These are phyloP conservation scores for Triticum dicoccoides DNA, from an alignment of 176 grass and related monocot genomes.

Conservation along the genomic window DNA sequence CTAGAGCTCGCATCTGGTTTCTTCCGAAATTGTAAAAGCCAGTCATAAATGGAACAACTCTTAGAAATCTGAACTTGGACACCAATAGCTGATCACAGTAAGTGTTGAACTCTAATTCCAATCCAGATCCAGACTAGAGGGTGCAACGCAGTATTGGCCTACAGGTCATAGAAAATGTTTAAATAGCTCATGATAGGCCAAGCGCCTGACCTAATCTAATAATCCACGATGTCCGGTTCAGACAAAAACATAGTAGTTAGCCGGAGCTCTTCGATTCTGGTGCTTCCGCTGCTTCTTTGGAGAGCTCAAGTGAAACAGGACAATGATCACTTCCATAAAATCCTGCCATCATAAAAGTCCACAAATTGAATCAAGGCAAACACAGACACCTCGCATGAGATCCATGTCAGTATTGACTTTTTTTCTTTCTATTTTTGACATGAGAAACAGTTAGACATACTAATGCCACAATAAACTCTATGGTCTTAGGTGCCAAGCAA, in stretches of 20 bases:
- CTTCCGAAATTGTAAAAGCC: neutral
- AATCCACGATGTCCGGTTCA: neutral
- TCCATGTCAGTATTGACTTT: neutral
- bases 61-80: neutral
- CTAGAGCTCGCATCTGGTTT: neutral
- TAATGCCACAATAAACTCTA: neutral
- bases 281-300: slow-evolving; percentile 11
- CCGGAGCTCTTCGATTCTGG: neutral
- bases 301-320: slow-evolving; percentile 42
- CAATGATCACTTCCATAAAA: slow-evolving; percentile 60
- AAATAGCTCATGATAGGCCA: slow-evolving; percentile 1
- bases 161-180: neutral
- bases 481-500: neutral
- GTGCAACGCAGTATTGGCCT: neutral
- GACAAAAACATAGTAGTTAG: slow-evolving; percentile 1
- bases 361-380: neutral
- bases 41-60: neutral
- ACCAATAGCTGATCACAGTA: neutral
- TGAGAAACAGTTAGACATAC: neutral
- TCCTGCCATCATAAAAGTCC: slow-evolving; percentile 25
- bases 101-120: neutral
- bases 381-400: neutral
- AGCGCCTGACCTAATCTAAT: slow-evolving; percentile 3
- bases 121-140: neutral
- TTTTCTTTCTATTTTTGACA: neutral